These are phyloP conservation scores for Pholiota microspora DNA, from an alignment of 768 basidiomycete genomes.

Conservation along the genomic window DNA sequence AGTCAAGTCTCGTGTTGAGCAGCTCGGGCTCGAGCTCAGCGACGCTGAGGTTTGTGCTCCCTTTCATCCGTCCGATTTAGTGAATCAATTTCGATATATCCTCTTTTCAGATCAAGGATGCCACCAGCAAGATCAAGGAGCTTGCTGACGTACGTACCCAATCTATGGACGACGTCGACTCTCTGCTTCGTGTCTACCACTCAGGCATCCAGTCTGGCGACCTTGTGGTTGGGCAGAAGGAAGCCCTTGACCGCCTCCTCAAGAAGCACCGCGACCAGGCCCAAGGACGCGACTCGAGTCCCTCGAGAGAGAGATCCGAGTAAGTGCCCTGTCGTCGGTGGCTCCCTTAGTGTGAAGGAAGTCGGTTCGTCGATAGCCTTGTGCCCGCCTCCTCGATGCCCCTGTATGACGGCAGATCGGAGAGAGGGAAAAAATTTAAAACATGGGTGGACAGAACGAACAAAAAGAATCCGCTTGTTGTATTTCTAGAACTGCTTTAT, in stretches of 20 bases:
- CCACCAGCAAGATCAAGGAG: conserved; percentile 99
- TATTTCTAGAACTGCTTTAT: conserved; percentile 6
- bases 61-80: conserved; percentile 1
- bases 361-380: not conserved
- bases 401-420: not conserved
- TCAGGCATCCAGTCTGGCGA: conserved; percentile 90
- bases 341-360: not conserved
- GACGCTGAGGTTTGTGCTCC: conserved; percentile 73
- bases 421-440: not conserved
- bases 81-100: not conserved
- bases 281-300: conserved; percentile 24
- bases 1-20: conserved; percentile 98
- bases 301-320: conserved; percentile 23
- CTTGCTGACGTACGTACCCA: conserved; percentile 98
- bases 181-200: conserved; percentile 93
- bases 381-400: not conserved
- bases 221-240: conserved; percentile 91
- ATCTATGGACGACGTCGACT: conserved; percentile 99
- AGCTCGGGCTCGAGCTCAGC: conserved; percentile 83
- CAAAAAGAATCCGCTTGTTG: conserved; percentile 8
- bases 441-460: not conserved
- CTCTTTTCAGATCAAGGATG: conserved; percentile 83
- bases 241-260: conserved; percentile 84
- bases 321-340: conserved; percentile 1
- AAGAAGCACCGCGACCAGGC: conserved; percentile 62